A percentile compares a stretch with the other conserved stretches of the same genome.
phyloP scores from a whole-genome alignment of 2,329 filamentous ascomycete species.

The Botryotinia globosa region DNA sequence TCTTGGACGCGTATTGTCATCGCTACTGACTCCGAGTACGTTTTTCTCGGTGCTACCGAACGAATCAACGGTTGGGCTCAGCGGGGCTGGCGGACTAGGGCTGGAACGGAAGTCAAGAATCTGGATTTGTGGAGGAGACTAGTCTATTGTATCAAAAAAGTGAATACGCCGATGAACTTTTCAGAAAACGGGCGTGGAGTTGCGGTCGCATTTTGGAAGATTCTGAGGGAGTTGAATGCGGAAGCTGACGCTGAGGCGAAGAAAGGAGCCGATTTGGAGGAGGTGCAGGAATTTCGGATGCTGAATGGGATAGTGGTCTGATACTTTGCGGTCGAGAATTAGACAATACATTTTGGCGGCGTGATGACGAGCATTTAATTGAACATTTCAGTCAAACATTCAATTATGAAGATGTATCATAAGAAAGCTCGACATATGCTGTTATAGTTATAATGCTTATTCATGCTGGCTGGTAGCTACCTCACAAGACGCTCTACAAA shows the following conservation, averaged over 20 bases:
- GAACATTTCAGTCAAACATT: background rate
- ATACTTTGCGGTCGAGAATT: background rate
- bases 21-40: conserved; percentile 53
- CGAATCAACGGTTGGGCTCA: conserved; percentile 45
- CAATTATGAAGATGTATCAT: background rate
- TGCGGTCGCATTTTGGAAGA: background rate
- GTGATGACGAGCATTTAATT: background rate
- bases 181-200: background rate
- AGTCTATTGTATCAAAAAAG: background rate
- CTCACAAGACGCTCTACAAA: background rate
- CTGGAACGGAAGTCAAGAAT: conserved; percentile 45
- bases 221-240: background rate
- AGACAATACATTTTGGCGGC: background rate
- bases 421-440: background rate
- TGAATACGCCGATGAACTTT: background rate
- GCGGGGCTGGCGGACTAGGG: conserved; percentile 45
- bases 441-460: background rate
- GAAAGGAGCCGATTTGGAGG: background rate
- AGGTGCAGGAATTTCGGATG: background rate
- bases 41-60: conserved; percentile 45
- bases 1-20: conserved; percentile 47
- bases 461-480: background rate
- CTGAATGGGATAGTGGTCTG: background rate
- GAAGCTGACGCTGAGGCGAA: background rate
- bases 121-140: background rate